Evolutionary conservation across 2,329 filamentous ascomycete species (phyloP).

Genomic region (Epichloe hybrida): DNA sequence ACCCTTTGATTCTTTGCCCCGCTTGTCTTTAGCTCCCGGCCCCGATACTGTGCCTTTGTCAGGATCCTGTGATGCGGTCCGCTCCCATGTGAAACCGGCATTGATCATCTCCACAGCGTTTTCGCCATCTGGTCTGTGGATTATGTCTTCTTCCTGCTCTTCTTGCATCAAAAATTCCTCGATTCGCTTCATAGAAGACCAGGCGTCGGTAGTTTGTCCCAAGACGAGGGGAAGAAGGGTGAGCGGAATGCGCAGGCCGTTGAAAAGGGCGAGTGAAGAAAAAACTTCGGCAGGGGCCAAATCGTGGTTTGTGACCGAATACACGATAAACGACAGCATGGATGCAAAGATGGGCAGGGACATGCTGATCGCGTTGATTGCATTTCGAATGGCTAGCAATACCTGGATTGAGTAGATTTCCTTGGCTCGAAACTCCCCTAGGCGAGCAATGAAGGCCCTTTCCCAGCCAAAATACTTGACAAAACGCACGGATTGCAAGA

Average conservation of each 20-base stretch:
- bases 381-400: conserved; percentile 70
- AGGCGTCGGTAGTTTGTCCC: conserved; percentile 80
- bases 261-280: conserved; percentile 88
- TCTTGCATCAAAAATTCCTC: conserved; percentile 80
- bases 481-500: conserved; percentile 79
- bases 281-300: conserved; percentile 71
- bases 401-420: conserved; percentile 80
- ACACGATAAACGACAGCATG: conserved; percentile 88
- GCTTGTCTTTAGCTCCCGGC: conserved; percentile 30
- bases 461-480: conserved; percentile 98
- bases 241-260: conserved; percentile 75
- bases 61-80: conserved; percentile 40
- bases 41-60: conserved; percentile 20
- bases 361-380: conserved; percentile 71
- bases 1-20: conserved; percentile 24
- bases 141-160: conserved; percentile 62
- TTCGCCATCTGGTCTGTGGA: conserved; percentile 40
- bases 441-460: conserved; percentile 64
- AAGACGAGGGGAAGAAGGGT: conserved; percentile 82
- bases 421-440: conserved; percentile 57
- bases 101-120: conserved; percentile 58
- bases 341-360: conserved; percentile 86
- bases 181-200: conserved; percentile 70
- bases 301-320: conserved; percentile 49
- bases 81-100: conserved; percentile 83